Evolutionary conservation across 495 filamentous ascomycete species (phyloP).

Genomic region (Xanthoparmelia taractica): DNA sequence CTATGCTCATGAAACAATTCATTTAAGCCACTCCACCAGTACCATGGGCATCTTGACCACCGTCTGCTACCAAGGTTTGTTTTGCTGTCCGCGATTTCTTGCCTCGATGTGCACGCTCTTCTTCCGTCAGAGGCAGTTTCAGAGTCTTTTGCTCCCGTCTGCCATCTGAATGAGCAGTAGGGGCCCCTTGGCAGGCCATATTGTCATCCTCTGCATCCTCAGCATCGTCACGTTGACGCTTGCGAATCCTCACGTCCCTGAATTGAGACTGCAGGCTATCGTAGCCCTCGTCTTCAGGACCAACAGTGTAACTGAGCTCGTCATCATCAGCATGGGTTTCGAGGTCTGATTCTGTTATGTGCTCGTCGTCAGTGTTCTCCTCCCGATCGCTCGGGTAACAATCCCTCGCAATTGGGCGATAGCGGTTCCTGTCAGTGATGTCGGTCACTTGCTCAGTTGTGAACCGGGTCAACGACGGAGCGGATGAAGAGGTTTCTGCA

Average conservation of each 20-base stretch:
- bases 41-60: not conserved
- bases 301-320: not conserved
- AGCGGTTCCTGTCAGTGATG: not conserved
- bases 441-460: not conserved
- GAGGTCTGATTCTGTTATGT: constrained; percentile 6
- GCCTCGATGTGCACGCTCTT: not conserved
- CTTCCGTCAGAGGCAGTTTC: not conserved
- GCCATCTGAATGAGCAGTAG: not conserved
- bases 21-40: not conserved
- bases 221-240: not conserved
- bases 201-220: constrained; percentile 4
- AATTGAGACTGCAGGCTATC: not conserved
- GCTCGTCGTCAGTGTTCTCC: constrained; percentile 4
- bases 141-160: not conserved
- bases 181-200: not conserved
- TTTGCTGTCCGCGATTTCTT: not conserved
- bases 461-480: not conserved
- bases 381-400: not conserved
- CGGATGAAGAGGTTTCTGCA: not conserved
- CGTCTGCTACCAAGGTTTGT: not conserved
- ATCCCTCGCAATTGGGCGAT: not conserved
- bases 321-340: constrained; percentile 10
- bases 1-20: not conserved
- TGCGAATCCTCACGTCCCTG: constrained; percentile 1
- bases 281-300: constrained; percentile 11